Evolutionary conservation across 2,329 filamentous ascomycete genomes (phyloP).

Genomic region (Sphaceloma murrayae): DNA sequence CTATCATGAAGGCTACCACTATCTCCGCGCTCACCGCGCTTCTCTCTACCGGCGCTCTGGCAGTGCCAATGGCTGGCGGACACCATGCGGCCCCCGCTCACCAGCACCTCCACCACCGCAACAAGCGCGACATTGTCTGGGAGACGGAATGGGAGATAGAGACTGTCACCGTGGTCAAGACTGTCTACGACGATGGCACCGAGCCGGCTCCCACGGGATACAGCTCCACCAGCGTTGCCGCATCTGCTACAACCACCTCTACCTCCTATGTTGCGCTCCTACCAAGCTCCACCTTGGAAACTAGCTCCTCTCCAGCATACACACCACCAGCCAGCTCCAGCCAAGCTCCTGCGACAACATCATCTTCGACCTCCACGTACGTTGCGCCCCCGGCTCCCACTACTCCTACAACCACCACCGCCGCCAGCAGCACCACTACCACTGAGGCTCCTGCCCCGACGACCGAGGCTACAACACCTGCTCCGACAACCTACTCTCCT

Average conservation of each 20-base stretch:
- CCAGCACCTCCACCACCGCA: constrained; percentile 14
- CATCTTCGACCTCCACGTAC: constrained; percentile 21
- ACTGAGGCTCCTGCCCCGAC: constrained; percentile 11
- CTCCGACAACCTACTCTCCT: constrained; percentile 20
- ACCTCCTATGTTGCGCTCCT: constrained; percentile 17
- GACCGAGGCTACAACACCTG: constrained; percentile 14
- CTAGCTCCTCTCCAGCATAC: constrained; percentile 17
- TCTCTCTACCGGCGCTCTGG: constrained; percentile 15
- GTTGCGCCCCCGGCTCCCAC: constrained; percentile 17
- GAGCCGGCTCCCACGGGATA: constrained; percentile 20
- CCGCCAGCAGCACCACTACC: too few relatives aligned
- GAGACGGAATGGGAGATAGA: constrained; percentile 41
- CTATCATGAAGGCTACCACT: constrained; percentile 13
- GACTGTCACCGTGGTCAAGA: constrained; percentile 42
- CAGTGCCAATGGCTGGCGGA: constrained; percentile 16
- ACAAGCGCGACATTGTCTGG: constrained; percentile 40
- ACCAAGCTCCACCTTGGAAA: constrained; percentile 17
- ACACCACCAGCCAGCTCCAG: constrained; percentile 22
- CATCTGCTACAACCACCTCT: constrained; percentile 21
- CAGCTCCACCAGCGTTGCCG: constrained; percentile 3
- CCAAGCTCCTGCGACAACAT: constrained; percentile 21
- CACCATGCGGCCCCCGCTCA: constrained; percentile 7
- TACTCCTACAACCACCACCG: too few relatives aligned
- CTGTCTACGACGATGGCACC: constrained; percentile 36
- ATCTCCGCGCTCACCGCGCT: constrained; percentile 15